Conservation (phyloP, 2,329 filamentous ascomycete species). For the Monilinia laxa region DNA sequence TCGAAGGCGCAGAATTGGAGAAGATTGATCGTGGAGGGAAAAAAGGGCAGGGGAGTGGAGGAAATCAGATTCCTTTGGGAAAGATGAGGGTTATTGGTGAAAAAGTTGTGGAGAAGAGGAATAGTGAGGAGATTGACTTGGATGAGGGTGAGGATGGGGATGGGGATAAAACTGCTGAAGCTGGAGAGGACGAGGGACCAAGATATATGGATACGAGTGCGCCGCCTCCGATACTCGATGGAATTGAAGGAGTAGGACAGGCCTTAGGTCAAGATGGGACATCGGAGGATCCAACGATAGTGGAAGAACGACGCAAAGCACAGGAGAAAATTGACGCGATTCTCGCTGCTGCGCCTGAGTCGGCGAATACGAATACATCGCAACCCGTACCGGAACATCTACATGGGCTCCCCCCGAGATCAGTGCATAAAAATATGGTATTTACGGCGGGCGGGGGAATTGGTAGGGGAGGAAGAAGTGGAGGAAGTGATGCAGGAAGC, state of each 20-base stretch:
- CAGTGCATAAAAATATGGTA: constrained; percentile 21
- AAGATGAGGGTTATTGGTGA: constrained; percentile 34
- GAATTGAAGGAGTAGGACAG: constrained; percentile 5
- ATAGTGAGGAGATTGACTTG: constrained; percentile 35
- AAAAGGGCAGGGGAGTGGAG: constrained; percentile 40
- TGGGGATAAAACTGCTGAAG: constrained; percentile 3
- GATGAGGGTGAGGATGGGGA: constrained; percentile 27
- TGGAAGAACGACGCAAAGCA: constrained; percentile 29
- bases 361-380: constrained; percentile 18
- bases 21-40: constrained; percentile 39
- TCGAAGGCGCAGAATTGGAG: constrained; percentile 42
- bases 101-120: constrained; percentile 20
- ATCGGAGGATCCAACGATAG: constrained; percentile 21
- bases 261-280: constrained; percentile 14
- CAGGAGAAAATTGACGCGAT: constrained; percentile 37
- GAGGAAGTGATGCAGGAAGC: constrained; percentile 24
- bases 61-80: constrained; percentile 38
- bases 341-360: constrained; percentile 25
- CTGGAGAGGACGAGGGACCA: constrained; percentile 26
- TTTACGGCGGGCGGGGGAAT: constrained; percentile 26
- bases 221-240: constrained; percentile 39
- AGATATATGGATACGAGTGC: constrained; percentile 34
- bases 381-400: neutral
- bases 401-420: constrained; percentile 25
- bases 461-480: constrained; percentile 12